Evolutionary conservation across 768 basidiomycete genomes (phyloP).

Genomic region (Podaxis sp.): DNA sequence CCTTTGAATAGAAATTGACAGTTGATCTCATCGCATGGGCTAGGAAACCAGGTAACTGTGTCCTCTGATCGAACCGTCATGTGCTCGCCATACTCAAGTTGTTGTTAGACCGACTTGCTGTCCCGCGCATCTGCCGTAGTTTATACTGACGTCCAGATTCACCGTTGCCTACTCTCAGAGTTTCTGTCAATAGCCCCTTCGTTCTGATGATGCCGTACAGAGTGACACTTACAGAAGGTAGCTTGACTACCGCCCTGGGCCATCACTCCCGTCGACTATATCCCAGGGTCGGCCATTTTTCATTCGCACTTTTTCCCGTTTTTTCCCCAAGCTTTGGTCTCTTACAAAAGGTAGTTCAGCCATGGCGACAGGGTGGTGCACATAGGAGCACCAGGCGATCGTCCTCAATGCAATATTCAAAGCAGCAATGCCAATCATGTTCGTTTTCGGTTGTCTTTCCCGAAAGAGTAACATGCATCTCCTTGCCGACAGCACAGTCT

Average conservation of each 20-base stretch:
- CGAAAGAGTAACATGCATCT: constrained; percentile 28
- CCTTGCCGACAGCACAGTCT: constrained; percentile 53
- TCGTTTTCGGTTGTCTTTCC: constrained; percentile 9
- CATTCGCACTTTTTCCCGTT: background rate
- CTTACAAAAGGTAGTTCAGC: background rate
- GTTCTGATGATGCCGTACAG: constrained; percentile 6
- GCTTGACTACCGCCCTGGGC: background rate
- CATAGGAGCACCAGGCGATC: background rate
- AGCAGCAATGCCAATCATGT: constrained; percentile 8
- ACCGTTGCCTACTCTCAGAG: background rate
- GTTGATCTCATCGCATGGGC: constrained; percentile 13
- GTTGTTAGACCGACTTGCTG: constrained; percentile 1
- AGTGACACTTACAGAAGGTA: background rate
- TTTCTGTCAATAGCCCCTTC: constrained; percentile 3
- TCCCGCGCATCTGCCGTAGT: background rate
- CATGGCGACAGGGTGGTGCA: background rate
- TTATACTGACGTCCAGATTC: background rate
- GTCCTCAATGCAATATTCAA: background rate
- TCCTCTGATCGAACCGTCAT: constrained; percentile 8
- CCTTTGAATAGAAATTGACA: constrained; percentile 13
- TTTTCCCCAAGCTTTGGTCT: background rate
- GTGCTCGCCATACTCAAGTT: background rate
- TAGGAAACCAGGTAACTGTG: constrained; percentile 15
- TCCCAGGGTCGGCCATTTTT: background rate
- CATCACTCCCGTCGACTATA: background rate